Evolutionary conservation across 176 grass and related monocot genomes (phyloP), one percentile per base, ranked within the genome.

Genomic region (Poa annua): DNA sequence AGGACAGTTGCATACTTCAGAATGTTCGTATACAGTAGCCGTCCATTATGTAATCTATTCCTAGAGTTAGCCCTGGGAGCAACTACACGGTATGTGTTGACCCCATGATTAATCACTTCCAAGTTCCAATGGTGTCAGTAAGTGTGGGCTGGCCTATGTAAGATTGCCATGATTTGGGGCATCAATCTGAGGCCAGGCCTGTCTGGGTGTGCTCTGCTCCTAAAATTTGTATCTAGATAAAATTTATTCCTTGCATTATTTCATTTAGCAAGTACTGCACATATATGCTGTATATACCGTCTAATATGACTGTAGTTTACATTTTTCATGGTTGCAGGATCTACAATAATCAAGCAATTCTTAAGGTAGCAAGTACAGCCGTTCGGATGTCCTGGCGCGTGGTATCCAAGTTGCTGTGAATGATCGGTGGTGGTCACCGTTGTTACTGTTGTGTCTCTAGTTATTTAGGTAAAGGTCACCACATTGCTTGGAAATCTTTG

Each of bases 261-360:
- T 62, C 11, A 47, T 33, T 72, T 75, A 33, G 24, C 52, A 71
- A 38, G 48, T 39, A 32, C 66, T 29, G 11, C 35, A 9, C 6
- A 2, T 45, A 25, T 71, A 15, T 21, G 14, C 22, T 47, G 5
- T 33, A 65, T 11, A 50, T 49, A 65, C 34, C 41, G 8, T 26
- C 57, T 80, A n/a, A 80, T 63, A 42, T 80, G 60, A 64, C 22
- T n/a, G 22, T 60, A 29, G 5, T 12, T 8, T 17, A 66, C 45
- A 66, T 45, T 80, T 8, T 83, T 8, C 39, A 83, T 48, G 54
- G 7, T 48, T 74, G 38, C 88, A 98, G 95, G 13, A 86, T 98
- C 42, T 98, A 93, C 76, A 91, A 98, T 81, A 98, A 98, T 69
- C 92, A 87, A 75, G 87, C 87, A 85, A 59, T 98, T 74, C 78